phyloP scores from a whole-genome alignment of 2,329 filamentous ascomycete species.

The Fusarium caatingaense region DNA sequence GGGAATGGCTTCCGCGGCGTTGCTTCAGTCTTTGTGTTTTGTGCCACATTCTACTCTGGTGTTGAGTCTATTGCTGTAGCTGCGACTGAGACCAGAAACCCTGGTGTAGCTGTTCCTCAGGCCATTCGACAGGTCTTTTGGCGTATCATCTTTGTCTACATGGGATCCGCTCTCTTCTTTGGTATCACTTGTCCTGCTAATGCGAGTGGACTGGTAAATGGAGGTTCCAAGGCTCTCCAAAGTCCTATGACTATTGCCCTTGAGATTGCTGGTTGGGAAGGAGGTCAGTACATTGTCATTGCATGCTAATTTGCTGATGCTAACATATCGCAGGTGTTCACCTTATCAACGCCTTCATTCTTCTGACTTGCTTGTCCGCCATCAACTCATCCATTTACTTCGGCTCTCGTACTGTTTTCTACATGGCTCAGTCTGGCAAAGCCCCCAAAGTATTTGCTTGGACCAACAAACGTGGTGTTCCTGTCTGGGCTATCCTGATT shows the following conservation, averaged over 20 bases:
- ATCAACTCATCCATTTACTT: slow-evolving; percentile 84
- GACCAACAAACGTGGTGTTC: slow-evolving; percentile 73
- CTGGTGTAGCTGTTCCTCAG: slow-evolving; percentile 64
- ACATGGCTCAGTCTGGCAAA: slow-evolving; percentile 79
- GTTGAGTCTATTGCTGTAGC: slow-evolving; percentile 73
- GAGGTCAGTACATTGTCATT: slow-evolving; percentile 55
- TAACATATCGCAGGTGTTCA: slow-evolving; percentile 62
- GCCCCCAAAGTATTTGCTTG: slow-evolving; percentile 76
- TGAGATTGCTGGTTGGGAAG: slow-evolving; percentile 78
- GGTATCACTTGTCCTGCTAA: slow-evolving; percentile 79
- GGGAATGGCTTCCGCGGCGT: slow-evolving; percentile 74
- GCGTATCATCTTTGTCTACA: slow-evolving; percentile 72
- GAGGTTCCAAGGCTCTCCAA: slow-evolving; percentile 71
- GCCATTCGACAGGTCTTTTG: slow-evolving; percentile 71
- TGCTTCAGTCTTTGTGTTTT: slow-evolving; percentile 75
- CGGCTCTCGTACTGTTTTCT: slow-evolving; percentile 77
- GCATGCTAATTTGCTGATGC: not conserved
- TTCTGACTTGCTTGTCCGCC: slow-evolving; percentile 77
- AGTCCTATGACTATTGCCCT: slow-evolving; percentile 81
- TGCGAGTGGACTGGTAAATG: slow-evolving; percentile 70
- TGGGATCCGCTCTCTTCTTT: slow-evolving; percentile 79
- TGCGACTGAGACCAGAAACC: slow-evolving; percentile 70
- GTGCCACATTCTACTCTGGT: slow-evolving; percentile 77
- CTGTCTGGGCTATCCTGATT: slow-evolving; percentile 70
- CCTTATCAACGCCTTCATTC: slow-evolving; percentile 81